Evolutionary conservation across 371 early-diverging fungal species (phyloP), one percentile per base, ranked within the genome.

Genomic region (Mortierella sp.): DNA sequence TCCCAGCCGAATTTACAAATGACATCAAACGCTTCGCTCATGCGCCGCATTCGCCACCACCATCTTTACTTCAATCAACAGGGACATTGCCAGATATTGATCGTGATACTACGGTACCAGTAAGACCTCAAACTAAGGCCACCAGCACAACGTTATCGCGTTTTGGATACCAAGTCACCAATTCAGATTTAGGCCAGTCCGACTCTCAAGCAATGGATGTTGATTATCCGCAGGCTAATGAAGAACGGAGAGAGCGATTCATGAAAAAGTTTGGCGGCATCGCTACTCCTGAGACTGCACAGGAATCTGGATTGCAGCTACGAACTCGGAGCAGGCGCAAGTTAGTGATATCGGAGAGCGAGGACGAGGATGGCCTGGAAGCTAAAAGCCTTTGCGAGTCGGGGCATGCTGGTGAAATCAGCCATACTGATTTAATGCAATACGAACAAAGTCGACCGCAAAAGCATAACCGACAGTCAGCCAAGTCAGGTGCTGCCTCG

Each of bases 301-400:
- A 49, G 61, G 55, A 59, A 24, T n/a, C 37, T 24, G 55, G 11
- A 16, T 11, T 4, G 11, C 35, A 6, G 0, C 45, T 52, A 22
- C 12, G 58, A 2, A 10, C 67, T 22, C 47, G 51, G 22, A 39
- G 62, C 14, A 24, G 70, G n/a, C 64, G 77, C 28, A 49, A 73
- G n/a, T 32, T 68, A 10, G 63, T 73, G n/a, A 16, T 74, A 24
- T 70, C 71, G 11, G 78, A 79, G 40, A 74, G 75, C 20, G 75
- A 73, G 8, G 68, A 68, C 0, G 70, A 70, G 2, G 59, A 40
- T 12, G 28, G 11, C 12, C 28, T 10, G 6, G 37, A 30, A 43
- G 39, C 11, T 24, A 62, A 51, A n/a, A 18, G 6, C 9, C n/a
- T 0, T 9, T 2, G 6, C 22, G 22, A 39, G 37, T 10, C 5